Evolutionary conservation across 2,329 filamentous ascomycete genomes (phyloP).

Genomic region (Xylaria hypoxylon): DNA sequence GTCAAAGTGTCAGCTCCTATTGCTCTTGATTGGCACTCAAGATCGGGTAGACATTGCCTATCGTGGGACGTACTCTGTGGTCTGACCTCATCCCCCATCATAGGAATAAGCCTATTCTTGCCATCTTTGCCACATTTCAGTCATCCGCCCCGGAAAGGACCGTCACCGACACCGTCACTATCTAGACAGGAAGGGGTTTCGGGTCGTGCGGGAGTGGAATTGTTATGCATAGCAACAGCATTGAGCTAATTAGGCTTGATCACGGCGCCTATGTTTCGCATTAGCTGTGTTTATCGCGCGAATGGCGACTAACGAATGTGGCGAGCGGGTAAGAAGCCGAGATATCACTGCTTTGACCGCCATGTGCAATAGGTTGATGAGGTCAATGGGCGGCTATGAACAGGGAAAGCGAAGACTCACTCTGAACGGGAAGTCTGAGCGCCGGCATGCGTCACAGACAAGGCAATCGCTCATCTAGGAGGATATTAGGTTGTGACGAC

Average conservation of each 20-base stretch:
- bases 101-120: conserved; percentile 5
- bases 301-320: conserved; percentile 4
- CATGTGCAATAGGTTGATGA: conserved; percentile 21
- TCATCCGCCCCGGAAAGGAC: conserved; percentile 10
- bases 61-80: conserved; percentile 22
- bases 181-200: conserved; percentile 4
- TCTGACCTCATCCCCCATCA: conserved; percentile 29
- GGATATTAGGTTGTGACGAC: conserved; percentile 15
- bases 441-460: conserved; percentile 23
- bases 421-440: conserved; percentile 27
- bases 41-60: conserved; percentile 22
- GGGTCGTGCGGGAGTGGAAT: conserved; percentile 11
- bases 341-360: conserved; percentile 27
- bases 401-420: conserved; percentile 23
- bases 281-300: conserved; percentile 20
- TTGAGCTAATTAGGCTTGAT: conserved; percentile 20
- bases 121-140: conserved; percentile 30
- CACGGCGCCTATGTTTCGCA: conserved; percentile 23
- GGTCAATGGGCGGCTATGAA: conserved; percentile 16
- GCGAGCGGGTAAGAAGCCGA: conserved; percentile 25
- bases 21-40: conserved; percentile 32
- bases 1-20: conserved; percentile 7
- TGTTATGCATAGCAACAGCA: conserved; percentile 27
- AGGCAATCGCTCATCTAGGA: conserved; percentile 9
- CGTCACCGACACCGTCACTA: conserved; percentile 13